phyloP scores from a whole-genome alignment of 2,329 filamentous ascomycete genomes.

The Colletotrichum limetticola region DNA sequence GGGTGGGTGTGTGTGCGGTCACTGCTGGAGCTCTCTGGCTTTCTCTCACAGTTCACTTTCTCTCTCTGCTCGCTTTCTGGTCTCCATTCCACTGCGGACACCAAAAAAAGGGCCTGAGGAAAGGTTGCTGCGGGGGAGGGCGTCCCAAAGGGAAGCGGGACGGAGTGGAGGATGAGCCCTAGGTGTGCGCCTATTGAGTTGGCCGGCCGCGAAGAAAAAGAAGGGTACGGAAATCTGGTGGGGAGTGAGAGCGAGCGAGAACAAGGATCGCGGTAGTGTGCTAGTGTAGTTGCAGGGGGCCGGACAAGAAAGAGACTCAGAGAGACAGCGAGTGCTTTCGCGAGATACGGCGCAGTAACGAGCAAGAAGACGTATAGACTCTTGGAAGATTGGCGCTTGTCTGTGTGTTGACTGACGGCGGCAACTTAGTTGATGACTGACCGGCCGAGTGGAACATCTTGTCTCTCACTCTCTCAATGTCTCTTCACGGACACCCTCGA shows the following conservation, averaged over 20 bases:
- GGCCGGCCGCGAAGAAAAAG: slow-evolving; percentile 18
- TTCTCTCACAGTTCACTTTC: not conserved
- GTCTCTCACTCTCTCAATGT: not conserved
- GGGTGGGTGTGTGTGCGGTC: not conserved
- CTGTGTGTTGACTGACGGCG: not conserved
- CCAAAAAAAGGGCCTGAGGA: slow-evolving; percentile 2
- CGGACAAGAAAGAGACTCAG: not conserved
- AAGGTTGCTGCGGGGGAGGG: slow-evolving; percentile 6
- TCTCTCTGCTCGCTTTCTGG: not conserved
- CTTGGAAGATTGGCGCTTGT: not conserved
- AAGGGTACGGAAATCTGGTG: slow-evolving; percentile 28
- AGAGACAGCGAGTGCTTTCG: not conserved
- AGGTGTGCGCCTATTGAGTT: slow-evolving; percentile 25
- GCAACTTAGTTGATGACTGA: not conserved
- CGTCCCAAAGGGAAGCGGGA: slow-evolving; percentile 18
- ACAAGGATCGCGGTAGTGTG: slow-evolving; percentile 25
- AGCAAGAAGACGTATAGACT: not conserved
- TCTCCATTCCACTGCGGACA: not conserved
- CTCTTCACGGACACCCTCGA: not conserved
- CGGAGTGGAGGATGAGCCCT: slow-evolving; percentile 10
- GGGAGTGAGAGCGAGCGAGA: slow-evolving; percentile 13
- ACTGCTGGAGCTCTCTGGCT: not conserved
- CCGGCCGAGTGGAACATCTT: not conserved
- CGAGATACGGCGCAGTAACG: slow-evolving; percentile 10
- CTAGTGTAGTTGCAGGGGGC: not conserved